A percentile compares a stretch with the other conserved stretches of the same genome.
These are phyloP conservation scores for Diplocarpon mali DNA, from an alignment of 2,329 filamentous ascomycete genomes.

Conservation along the genomic window DNA sequence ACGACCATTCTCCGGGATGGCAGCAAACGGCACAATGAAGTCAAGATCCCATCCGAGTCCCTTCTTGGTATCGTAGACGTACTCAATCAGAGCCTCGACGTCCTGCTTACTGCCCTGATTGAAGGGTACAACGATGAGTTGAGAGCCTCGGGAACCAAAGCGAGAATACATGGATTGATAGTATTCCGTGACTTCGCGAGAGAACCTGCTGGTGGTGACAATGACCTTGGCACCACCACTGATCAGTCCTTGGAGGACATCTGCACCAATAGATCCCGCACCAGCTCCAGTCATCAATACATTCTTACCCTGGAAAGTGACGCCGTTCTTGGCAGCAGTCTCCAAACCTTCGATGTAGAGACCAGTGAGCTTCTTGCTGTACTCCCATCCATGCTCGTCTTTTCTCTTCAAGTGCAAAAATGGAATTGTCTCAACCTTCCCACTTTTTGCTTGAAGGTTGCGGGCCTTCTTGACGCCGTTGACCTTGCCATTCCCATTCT, in stretches of 20 bases:
- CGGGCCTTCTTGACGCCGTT: conserved; percentile 46
- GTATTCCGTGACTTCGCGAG: conserved; percentile 94
- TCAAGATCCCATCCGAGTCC: conserved; percentile 98
- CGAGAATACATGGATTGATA: conserved; percentile 98
- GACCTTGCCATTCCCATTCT: conserved; percentile 49
- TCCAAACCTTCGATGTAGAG: conserved; percentile 87
- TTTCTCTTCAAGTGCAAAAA: conserved; percentile 97
- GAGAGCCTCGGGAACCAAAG: conserved; percentile 84
- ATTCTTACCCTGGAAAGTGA: conserved; percentile 91
- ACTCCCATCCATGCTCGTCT: conserved; percentile 90
- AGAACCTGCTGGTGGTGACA: conserved; percentile 94
- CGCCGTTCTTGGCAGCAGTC: conserved; percentile 73
- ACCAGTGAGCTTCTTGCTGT: conserved; percentile 96
- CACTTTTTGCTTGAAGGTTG: conserved; percentile 52
- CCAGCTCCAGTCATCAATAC: conserved; percentile 97
- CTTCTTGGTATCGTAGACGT: conserved; percentile 94
- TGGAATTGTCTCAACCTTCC: conserved; percentile 93
- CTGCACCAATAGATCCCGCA: conserved; percentile 93
- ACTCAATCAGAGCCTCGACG: conserved; percentile 84
- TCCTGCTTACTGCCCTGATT: conserved; percentile 99
- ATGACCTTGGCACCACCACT: conserved; percentile 94
- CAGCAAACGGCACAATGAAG: conserved; percentile 90
- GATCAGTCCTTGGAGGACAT: conserved; percentile 90
- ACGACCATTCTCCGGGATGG: conserved; percentile 93
- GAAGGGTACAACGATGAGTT: conserved; percentile 96